phyloP scores from a whole-genome alignment of 2,329 filamentous ascomycete species.

The Cordyceps sp. region DNA sequence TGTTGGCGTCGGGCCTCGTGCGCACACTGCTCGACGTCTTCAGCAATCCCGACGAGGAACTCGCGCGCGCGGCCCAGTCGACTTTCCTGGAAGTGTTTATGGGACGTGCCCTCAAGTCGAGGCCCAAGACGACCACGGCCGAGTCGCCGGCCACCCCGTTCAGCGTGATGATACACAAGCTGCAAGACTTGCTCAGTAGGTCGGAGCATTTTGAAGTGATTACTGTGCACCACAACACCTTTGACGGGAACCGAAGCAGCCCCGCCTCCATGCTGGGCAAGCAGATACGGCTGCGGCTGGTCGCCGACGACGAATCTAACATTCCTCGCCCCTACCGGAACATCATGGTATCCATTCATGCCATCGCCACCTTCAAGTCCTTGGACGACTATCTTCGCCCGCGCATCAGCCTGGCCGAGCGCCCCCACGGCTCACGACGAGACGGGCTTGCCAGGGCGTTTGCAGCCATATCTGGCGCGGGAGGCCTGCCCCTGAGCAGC shows the following conservation, averaged over 20 bases:
- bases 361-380: constrained; percentile 94
- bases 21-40: constrained; percentile 71
- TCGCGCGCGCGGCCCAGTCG: constrained; percentile 53
- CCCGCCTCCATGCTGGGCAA: constrained; percentile 94
- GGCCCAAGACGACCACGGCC: constrained; percentile 43
- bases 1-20: constrained; percentile 82
- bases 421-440: constrained; percentile 42
- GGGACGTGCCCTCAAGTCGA: constrained; percentile 52
- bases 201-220: constrained; percentile 97
- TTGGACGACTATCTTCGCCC: constrained; percentile 91
- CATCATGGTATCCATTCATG: constrained; percentile 97
- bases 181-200: constrained; percentile 89
- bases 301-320: constrained; percentile 79
- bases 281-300: constrained; percentile 75
- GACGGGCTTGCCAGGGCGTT: constrained; percentile 51
- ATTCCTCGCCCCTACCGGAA: constrained; percentile 79
- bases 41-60: constrained; percentile 46
- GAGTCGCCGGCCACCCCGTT: constrained; percentile 70
- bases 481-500: constrained; percentile 37
- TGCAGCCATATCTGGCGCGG: constrained; percentile 60
- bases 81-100: constrained; percentile 89
- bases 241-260: constrained; percentile 79
- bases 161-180: constrained; percentile 78
- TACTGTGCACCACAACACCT: constrained; percentile 83
- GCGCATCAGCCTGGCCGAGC: constrained; percentile 66